These are phyloP conservation scores for Paralagenidium karlingii DNA, from an alignment of 352 stramenopile genomes.

Conservation along the genomic window DNA sequence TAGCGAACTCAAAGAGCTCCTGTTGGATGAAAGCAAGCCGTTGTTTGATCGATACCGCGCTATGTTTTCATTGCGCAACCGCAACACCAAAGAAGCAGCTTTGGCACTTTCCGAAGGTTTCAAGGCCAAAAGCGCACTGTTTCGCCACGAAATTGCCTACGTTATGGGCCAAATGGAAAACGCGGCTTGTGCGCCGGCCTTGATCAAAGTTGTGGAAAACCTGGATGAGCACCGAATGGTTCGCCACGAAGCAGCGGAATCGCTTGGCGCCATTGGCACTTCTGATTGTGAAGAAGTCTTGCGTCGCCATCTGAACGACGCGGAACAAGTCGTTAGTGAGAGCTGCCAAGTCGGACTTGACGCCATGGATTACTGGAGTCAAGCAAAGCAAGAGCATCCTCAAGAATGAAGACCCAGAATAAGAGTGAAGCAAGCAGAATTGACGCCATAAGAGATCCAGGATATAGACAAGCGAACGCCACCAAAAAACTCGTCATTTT, in stretches of 20 bases:
- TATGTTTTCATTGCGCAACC: conserved; percentile 98
- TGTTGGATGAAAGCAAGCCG: conserved; percentile 73
- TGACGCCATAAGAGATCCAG: too few species aligned
- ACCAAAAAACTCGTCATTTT: too few species aligned
- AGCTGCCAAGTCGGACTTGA: conserved; percentile 95
- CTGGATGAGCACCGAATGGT: conserved; percentile 93
- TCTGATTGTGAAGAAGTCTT: conserved; percentile 87
- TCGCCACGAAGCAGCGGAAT: conserved; percentile 95
- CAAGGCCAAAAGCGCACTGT: conserved; percentile 66
- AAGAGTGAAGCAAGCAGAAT: not conserved
- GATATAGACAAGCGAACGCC: too few species aligned
- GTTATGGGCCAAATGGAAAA: conserved; percentile 92
- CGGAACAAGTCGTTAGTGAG: conserved; percentile 86
- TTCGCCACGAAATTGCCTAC: conserved; percentile 88
- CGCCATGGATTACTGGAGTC: conserved; percentile 93
- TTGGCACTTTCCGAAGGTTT: conserved; percentile 65
- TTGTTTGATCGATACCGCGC: conserved; percentile 93
- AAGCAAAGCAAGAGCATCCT: conserved; percentile 1
- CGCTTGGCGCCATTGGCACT: conserved; percentile 92
- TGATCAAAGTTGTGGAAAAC: conserved; percentile 86
- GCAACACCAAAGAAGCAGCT: conserved; percentile 82
- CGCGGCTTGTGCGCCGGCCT: conserved; percentile 64
- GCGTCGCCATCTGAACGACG: conserved; percentile 44
- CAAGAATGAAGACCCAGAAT: not conserved
- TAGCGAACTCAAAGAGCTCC: conserved; percentile 66